Evolutionary conservation across 2,329 filamentous ascomycete genomes (phyloP), one percentile per base, ranked within the genome.

Genomic region (Colletotrichum sp.): DNA sequence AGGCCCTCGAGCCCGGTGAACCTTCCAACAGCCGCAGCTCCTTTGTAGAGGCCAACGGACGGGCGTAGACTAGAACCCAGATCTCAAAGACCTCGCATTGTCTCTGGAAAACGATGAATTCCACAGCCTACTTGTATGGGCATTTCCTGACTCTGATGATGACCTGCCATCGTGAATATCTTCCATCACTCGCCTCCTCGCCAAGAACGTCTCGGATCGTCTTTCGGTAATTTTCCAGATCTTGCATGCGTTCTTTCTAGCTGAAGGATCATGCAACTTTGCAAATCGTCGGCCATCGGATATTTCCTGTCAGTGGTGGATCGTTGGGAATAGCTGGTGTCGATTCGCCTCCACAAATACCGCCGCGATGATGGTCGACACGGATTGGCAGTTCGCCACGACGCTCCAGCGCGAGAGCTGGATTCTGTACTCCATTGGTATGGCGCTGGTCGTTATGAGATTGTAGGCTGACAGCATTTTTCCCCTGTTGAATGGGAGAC

Each of bases 381-480:
- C 38, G 1, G 26, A 63, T 24, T 60, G 28, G 15, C 12, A 1
- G 5, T 75, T 76, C 30, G 66, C 55, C 7, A 1, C n/a, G n/a
- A 43, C 16, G 3, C 74, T 76, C 10, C n/a, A 52, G 36, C 66
- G 61, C 4, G 26, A 76, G 48, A 66, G 74, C n/a, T 76, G 71
- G 74, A 26, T 16, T 12, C 52, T 63, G 3, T 76, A 76, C 36
- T 36, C 24, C 12, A 26, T 76, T 26, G 74, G 71, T 7, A 75
- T 75, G 12, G 8, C 18, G 15, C 24, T 71, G 16, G 57, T 76
- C 8, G 6, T 55, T 3, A 55, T 76, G 4, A 67, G 74, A 75
- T 21, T 75, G 74, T 75, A 28, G 5, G 34, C n/a, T 10, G 10
- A 6, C 24, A 8, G 6, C 15, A 7, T 1, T 5, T 0, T 36